Conservation (phyloP, 2,329 filamentous ascomycete genomes). For the Conoideocrella luteorostrata region DNA sequence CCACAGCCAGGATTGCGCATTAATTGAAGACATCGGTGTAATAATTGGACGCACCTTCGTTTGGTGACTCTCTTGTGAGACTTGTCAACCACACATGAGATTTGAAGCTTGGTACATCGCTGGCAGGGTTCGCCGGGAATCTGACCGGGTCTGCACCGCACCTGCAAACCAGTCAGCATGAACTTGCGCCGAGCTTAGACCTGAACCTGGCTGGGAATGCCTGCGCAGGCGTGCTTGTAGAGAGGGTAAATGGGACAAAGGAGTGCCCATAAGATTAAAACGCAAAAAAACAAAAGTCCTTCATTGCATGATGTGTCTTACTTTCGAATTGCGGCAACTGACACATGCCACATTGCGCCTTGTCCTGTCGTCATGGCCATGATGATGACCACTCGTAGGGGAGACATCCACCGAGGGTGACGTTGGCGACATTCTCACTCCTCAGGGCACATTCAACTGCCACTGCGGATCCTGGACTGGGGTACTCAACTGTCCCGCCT, state of each 20-base stretch:
- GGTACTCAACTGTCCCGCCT: no score
- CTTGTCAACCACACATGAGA: constrained; percentile 40
- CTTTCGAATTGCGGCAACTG: constrained; percentile 34
- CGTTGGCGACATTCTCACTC: constrained; percentile 23
- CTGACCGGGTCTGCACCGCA: constrained; percentile 37
- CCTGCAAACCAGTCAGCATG: constrained; percentile 20
- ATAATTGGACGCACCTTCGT: constrained; percentile 27
- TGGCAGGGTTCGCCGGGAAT: constrained; percentile 35
- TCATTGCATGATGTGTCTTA: constrained; percentile 13
- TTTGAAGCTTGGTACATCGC: constrained; percentile 36
- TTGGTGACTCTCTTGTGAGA: constrained; percentile 40
- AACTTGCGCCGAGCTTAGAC: no score
- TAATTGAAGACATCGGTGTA: background rate
- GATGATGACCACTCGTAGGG: constrained; percentile 16
- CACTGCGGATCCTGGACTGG: no score
- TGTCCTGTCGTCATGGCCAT: constrained; percentile 20
- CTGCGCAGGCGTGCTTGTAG: no score
- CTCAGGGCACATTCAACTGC: constrained; percentile 12
- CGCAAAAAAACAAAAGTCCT: no score
- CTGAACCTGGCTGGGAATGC: no score
- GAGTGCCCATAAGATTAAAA: no score
- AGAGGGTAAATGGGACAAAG: no score
- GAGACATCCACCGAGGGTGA: constrained; percentile 23
- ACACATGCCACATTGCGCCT: constrained; percentile 32
- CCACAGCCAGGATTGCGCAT: no score